Base-by-base conservation (phyloP, 305 asterid genomes). In the Rubia tinctorum region DNA sequence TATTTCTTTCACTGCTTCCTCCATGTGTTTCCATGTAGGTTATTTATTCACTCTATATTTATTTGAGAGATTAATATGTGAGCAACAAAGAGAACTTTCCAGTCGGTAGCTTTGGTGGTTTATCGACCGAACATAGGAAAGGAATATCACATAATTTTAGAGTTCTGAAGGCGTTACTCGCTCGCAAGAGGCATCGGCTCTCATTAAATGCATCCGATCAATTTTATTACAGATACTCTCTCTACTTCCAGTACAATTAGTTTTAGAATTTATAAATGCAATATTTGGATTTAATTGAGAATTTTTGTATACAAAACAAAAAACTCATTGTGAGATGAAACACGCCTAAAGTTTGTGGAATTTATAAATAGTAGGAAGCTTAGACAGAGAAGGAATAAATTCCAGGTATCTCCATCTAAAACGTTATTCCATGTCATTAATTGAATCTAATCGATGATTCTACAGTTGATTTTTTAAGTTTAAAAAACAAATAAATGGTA, bases 131-230 rank as follows among this genome's bases (percentile, higher is more conserved):
- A 81, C 99, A 95, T 82, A 84, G 82, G 71, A 85, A 91, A 78
- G 88, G 98, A 70, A 92, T 95, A 71, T 88, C 99, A 40, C 88
- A 83, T 55, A 95, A 87, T 44, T 92, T 86, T 78, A 86, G 89
- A 84, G 89, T 94, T 59, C 98, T 98, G 49, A 95, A 95, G 82
- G 94, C 95, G 20, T 89, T 87, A 69, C 95, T 92, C 58, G 77
- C 82, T n/a, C 93, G 97, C 69, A 95, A 95, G 83, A 86, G 96
- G 71, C 86, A 80, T 62, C 87, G 85, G 61, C 73, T 72, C 42
- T 81, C 82, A 42, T 61, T 76, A 20, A 66, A 69, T 71, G n/a
- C 73, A n/a, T 59, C 82, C 42, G 34, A 80, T 81, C 73, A 37
- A 59, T 47, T 34, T 66, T 67, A 66, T 73, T 78, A 47, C 18